A percentile compares a stretch with the other conserved stretches of the same genome.
Conservation (phyloP, 257 asterid species). For the Dorcoceras hygrometricum region DNA sequence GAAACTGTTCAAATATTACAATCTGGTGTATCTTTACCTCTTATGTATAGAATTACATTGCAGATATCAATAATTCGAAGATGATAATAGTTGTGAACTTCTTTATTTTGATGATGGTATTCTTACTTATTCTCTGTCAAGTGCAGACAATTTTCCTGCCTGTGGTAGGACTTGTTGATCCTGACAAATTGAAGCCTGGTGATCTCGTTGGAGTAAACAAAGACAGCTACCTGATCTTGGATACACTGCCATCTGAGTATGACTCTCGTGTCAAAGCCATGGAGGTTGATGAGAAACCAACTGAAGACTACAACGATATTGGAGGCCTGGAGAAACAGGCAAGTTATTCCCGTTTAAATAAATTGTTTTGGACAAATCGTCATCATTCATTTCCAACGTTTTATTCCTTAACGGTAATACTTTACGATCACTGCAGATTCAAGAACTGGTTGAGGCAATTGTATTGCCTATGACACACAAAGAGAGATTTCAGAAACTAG, state of each 20-base stretch:
- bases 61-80: no score
- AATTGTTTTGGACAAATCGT: not conserved
- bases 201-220: constrained; percentile 63
- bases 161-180: constrained; percentile 62
- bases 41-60: not conserved
- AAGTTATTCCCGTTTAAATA: not conserved
- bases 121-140: constrained; percentile 8
- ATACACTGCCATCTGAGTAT: constrained; percentile 56
- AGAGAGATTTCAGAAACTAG: constrained; percentile 78
- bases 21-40: not conserved
- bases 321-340: constrained; percentile 58
- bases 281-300: constrained; percentile 68
- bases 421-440: constrained; percentile 50
- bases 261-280: constrained; percentile 63
- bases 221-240: constrained; percentile 57
- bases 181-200: constrained; percentile 53
- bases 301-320: constrained; percentile 58
- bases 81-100: not conserved
- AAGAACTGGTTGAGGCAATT: constrained; percentile 87
- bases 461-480: constrained; percentile 88
- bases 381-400: not conserved
- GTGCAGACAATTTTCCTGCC: constrained; percentile 58
- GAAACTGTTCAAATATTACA: not conserved
- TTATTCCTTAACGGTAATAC: not conserved
- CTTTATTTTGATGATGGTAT: not conserved